These are phyloP conservation scores for Fusarium sp. DNA, from an alignment of 2,329 filamentous ascomycete species.

Conservation along the genomic window DNA sequence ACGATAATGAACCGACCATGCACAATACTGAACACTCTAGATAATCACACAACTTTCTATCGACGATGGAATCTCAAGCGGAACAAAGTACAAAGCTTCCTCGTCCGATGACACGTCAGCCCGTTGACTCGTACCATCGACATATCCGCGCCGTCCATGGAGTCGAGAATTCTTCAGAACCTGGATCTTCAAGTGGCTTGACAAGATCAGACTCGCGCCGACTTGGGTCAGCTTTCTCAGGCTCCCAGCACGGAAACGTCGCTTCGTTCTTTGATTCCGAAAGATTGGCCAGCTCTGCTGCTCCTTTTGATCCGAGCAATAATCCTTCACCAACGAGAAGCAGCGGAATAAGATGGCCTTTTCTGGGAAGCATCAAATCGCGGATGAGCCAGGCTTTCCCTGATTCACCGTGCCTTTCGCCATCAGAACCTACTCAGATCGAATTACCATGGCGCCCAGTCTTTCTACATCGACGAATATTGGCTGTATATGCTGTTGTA, in stretches of 20 bases:
- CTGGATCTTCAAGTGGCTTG: conserved; percentile 13
- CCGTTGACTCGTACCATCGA: conserved; percentile 42
- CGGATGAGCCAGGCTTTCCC: conserved; percentile 26
- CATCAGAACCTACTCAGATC: conserved; percentile 39
- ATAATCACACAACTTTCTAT: conserved; percentile 6
- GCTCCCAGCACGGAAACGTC: conserved; percentile 22
- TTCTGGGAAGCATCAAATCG: conserved; percentile 41
- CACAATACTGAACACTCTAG: conserved; percentile 18
- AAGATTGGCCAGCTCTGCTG: conserved; percentile 35
- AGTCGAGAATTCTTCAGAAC: conserved; percentile 4
- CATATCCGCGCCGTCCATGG: conserved; percentile 41
- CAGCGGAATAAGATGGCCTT: conserved; percentile 37
- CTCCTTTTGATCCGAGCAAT: conserved; percentile 22
- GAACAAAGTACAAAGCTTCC: conserved; percentile 27
- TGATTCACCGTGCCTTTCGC: conserved; percentile 12
- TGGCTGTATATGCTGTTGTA: conserved; percentile 43
- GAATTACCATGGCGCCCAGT: conserved; percentile 49
- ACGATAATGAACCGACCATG: conserved; percentile 18
- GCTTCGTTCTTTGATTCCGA: conserved; percentile 42
- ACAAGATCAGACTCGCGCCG: conserved; percentile 21
- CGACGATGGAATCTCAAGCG: conserved; percentile 35
- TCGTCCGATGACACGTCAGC: conserved; percentile 33
- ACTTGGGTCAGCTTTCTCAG: conserved; percentile 5
- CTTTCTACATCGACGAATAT: conserved; percentile 47
- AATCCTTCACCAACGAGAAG: conserved; percentile 7